Conservation (phyloP, 1,284 basidiomycete genomes). For the Cryptococcus sp. region DNA sequence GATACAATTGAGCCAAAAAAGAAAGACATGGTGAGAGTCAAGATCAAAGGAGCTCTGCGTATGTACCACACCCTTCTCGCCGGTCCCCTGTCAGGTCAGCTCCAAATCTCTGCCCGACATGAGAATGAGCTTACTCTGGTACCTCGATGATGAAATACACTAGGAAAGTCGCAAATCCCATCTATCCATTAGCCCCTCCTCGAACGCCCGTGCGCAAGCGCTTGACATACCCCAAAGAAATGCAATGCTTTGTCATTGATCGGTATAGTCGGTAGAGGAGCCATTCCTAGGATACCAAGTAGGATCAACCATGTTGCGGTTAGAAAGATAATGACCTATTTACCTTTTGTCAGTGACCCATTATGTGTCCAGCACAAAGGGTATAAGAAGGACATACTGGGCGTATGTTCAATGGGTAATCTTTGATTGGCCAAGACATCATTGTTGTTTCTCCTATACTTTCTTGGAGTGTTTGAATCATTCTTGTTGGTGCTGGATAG, state of each 20-base stretch:
- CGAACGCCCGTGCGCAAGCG: not conserved
- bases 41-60: slow-evolving; percentile 40
- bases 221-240: slow-evolving; percentile 43
- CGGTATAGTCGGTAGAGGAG: slow-evolving; percentile 39
- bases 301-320: slow-evolving; percentile 44
- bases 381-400: slow-evolving; percentile 28
- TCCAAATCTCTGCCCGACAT: too few relatives aligned
- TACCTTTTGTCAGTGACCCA: not conserved
- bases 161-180: slow-evolving; percentile 46
- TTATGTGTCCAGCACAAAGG: slow-evolving; percentile 1
- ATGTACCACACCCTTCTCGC: slow-evolving; percentile 45
- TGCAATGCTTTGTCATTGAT: slow-evolving; percentile 48
- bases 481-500: slow-evolving; percentile 34
- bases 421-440: slow-evolving; percentile 35
- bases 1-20: slow-evolving; percentile 42
- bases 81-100: slow-evolving; percentile 19
- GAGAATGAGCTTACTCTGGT: slow-evolving; percentile 35
- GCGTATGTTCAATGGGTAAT: slow-evolving; percentile 38
- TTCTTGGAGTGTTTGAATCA: slow-evolving; percentile 31
- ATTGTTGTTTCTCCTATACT: slow-evolving; percentile 23
- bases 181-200: slow-evolving; percentile 15
- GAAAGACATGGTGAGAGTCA: slow-evolving; percentile 38
- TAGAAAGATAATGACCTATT: slow-evolving; percentile 39
- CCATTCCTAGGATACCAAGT: slow-evolving; percentile 43
- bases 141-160: slow-evolving; percentile 46